Evolutionary conservation across 2,329 filamentous ascomycete genomes (phyloP).

Genomic region (Ophiostoma populinum): DNA sequence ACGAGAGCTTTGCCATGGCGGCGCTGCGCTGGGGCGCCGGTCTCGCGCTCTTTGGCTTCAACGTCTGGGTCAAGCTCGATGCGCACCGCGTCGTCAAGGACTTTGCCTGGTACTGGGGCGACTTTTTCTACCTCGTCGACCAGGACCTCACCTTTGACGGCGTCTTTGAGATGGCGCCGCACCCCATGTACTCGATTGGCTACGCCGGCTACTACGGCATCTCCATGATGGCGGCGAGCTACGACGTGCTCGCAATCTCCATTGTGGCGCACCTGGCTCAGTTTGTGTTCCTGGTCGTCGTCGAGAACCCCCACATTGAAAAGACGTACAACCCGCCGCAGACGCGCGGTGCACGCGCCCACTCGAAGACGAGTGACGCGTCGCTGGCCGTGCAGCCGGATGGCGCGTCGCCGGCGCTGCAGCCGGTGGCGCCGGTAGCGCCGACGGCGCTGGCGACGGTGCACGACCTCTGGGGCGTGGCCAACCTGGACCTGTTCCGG

Average conservation of each 20-base stretch:
- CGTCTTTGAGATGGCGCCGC: conserved; percentile 96
- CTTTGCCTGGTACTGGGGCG: conserved; percentile 99
- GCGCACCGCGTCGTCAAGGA: conserved; percentile 96
- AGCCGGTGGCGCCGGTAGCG: conserved; percentile 1
- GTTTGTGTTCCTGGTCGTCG: conserved; percentile 76
- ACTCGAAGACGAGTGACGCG: conserved; percentile 9
- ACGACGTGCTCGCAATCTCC: conserved; percentile 92
- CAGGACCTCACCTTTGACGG: conserved; percentile 96
- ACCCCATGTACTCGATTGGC: conserved; percentile 97
- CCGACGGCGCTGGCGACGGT: conserved; percentile 42
- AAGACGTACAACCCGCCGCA: conserved; percentile 89
- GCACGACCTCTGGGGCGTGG: conserved; percentile 67
- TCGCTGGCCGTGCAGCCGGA: conserved; percentile 5
- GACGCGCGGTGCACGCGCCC: conserved; percentile 39
- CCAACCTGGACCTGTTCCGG: conserved; percentile 77
- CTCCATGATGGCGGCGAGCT: conserved; percentile 94
- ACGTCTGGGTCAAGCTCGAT: conserved; percentile 96
- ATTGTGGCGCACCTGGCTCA: conserved; percentile 88
- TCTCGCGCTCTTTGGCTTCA: conserved; percentile 70
- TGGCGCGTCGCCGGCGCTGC: background rate
- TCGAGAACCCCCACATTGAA: conserved; percentile 96
- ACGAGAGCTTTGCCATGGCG: conserved; percentile 54
- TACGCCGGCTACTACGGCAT: conserved; percentile 98
- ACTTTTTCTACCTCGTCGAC: conserved; percentile 97
- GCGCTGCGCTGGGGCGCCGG: conserved; percentile 63